These are phyloP conservation scores for Spergularia bocconei DNA, from an alignment of 148 eudicot genomes.

Conservation along the genomic window DNA sequence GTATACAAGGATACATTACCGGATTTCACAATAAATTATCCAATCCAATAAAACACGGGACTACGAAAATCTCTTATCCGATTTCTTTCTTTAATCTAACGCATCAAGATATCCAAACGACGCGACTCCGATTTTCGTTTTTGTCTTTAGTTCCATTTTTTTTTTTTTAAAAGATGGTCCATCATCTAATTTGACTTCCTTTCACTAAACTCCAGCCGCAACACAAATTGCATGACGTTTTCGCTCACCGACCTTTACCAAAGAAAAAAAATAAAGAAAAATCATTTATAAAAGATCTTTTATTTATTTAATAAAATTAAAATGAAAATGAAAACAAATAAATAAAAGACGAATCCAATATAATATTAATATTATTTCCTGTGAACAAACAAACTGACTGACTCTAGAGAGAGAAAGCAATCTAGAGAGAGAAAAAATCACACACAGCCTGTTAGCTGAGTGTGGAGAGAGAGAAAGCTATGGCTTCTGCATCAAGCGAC, in stretches of 20 bases:
- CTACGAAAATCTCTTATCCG: too few species aligned
- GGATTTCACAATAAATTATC: too few species aligned
- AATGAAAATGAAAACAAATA: background rate
- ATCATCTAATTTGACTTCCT: too few species aligned
- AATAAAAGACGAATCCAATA: background rate
- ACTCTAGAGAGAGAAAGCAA: slow-evolving; percentile 7
- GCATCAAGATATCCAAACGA: too few species aligned
- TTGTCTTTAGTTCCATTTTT: too few species aligned
- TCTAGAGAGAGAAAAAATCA: slow-evolving; percentile 5
- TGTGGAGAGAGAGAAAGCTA: slow-evolving; percentile 27
- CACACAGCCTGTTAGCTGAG: slow-evolving; percentile 22
- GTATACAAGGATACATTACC: too few species aligned
- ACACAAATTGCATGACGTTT: background rate
- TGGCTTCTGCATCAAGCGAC: slow-evolving; percentile 52
- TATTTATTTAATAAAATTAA: too few species aligned
- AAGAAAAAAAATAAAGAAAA: background rate
- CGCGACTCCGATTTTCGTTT: too few species aligned
- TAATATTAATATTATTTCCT: too few species aligned
- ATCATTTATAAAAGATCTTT: background rate
- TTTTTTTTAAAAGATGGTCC: too few species aligned
- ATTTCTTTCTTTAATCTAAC: too few species aligned
- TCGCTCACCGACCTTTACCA: background rate
- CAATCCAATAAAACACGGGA: too few species aligned
- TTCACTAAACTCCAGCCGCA: background rate
- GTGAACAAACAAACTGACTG: slow-evolving; percentile 1